Evolutionary conservation across 1,284 basidiomycete genomes (phyloP).

Genomic region (Leccinum angustisporum): DNA sequence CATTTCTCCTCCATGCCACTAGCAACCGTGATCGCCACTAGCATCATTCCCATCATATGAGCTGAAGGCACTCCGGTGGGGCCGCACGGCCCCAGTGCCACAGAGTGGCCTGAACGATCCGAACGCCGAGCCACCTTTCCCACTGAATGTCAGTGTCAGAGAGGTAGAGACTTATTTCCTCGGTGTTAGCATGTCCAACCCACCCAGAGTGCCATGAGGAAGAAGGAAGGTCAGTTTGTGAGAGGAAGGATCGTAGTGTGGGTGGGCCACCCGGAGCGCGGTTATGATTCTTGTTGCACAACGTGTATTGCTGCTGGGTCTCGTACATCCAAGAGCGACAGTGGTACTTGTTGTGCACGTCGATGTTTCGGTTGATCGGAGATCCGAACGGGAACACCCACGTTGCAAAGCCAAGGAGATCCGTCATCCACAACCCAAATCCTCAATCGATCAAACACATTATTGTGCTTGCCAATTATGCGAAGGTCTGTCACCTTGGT

Average conservation of each 20-base stretch:
- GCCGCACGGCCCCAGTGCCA: not conserved
- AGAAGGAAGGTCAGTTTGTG: not conserved
- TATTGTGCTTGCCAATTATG: too few species aligned
- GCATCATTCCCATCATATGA: not conserved
- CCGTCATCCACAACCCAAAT: too few species aligned
- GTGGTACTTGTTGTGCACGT: slow-evolving; percentile 19
- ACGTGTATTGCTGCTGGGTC: slow-evolving; percentile 18
- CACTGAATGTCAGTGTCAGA: not conserved
- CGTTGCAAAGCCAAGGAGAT: too few species aligned
- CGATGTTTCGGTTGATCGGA: slow-evolving; percentile 9
- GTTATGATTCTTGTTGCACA: slow-evolving; percentile 3
- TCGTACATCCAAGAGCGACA: not conserved
- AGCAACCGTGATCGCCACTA: not conserved
- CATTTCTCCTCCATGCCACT: not conserved
- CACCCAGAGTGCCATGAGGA: not conserved
- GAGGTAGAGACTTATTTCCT: not conserved
- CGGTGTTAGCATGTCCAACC: not conserved
- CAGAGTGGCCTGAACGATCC: not conserved
- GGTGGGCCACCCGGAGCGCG: not conserved
- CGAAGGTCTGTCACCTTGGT: too few species aligned
- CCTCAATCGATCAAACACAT: too few species aligned
- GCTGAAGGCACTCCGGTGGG: not conserved
- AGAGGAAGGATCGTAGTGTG: not conserved
- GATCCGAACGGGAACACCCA: too few species aligned
- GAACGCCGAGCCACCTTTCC: not conserved